phyloP scores from a whole-genome alignment of 2,329 filamentous ascomycete genomes.

The Penicillium glabrum region DNA sequence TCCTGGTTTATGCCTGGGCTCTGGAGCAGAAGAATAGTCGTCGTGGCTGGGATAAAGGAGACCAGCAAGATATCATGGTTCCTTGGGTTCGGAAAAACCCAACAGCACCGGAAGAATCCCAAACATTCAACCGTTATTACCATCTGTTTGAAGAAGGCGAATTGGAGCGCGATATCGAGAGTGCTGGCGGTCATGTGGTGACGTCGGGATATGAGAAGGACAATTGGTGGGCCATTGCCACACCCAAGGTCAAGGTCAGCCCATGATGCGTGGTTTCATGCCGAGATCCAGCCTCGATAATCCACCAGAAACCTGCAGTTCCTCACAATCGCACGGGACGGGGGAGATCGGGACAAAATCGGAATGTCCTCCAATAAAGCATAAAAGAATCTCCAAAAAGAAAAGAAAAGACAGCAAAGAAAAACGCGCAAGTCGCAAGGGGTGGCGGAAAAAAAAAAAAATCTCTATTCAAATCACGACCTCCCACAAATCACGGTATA shows the following conservation, averaged over 20 bases:
- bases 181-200: slow-evolving; percentile 72
- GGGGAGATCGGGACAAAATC: background rate
- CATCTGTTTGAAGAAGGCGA: slow-evolving; percentile 88
- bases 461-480: slow-evolving; percentile 27
- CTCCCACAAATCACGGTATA: slow-evolving; percentile 34
- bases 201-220: slow-evolving; percentile 91
- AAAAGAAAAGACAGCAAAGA: slow-evolving; percentile 13
- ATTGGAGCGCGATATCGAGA: slow-evolving; percentile 73
- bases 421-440: slow-evolving; percentile 2
- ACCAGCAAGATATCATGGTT: slow-evolving; percentile 88
- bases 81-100: slow-evolving; percentile 76
- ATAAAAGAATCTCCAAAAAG: background rate
- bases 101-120: slow-evolving; percentile 27
- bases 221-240: slow-evolving; percentile 91
- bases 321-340: background rate
- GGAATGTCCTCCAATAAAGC: background rate
- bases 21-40: slow-evolving; percentile 86
- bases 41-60: slow-evolving; percentile 81
- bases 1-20: slow-evolving; percentile 91
- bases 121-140: slow-evolving; percentile 85
- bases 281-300: slow-evolving; percentile 33
- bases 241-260: slow-evolving; percentile 27
- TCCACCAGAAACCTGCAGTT: background rate
- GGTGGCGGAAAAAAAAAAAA: slow-evolving; percentile 9
- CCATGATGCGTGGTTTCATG: slow-evolving; percentile 11